Evolutionary conservation across 2,329 filamentous ascomycete genomes (phyloP), one percentile per base, ranked within the genome.

Genomic region (Botryotinia globosa): DNA sequence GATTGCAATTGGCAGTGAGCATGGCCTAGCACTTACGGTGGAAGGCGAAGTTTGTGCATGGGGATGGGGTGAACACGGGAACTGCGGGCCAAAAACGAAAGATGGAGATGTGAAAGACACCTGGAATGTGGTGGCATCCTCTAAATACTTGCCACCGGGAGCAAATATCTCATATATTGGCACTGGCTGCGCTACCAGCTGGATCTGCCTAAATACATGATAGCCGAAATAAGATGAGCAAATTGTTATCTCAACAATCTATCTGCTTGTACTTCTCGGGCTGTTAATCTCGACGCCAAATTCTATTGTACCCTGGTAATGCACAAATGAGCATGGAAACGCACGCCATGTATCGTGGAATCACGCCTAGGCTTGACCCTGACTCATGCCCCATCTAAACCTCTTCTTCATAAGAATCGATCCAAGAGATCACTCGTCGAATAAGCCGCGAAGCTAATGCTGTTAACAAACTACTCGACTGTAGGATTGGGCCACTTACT

Each of bases 1-100:
- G 37, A 87, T 98, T n/a, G 92, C 92, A 4, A 88, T 92, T 63
- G 96, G 96, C 0, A 98, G 95, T 79, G 96, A 98, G 82, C 96
- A 99, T 81, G 89, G 88, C n/a, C 82, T 98, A 75, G 93, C 90
- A 14, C 82, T 95, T 39, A 89, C 92, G 0, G 83, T 83, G 16
- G 84, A 87, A 32, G 89, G 89, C 1, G 87, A 90, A 68, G 89
- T 97, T 1, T 83, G 97, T 66, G 88, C 93, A 1, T 98, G 95
- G 94, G 96, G 96, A 32, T 99, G 96, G 96, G 94, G 94, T 2
- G 95, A 98, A 82, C 96, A 99, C 83, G 96, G 96, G 1, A 99
- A 99, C 81, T 99, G 96, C 81, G 96, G 96, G 4, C 88, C 89
- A 51, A 84, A 87, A 59, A 84, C 83, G 20, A 88, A 89, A 74